Base-by-base conservation (phyloP, 2,329 filamentous ascomycete genomes). In the Penicillium crustosum region DNA sequence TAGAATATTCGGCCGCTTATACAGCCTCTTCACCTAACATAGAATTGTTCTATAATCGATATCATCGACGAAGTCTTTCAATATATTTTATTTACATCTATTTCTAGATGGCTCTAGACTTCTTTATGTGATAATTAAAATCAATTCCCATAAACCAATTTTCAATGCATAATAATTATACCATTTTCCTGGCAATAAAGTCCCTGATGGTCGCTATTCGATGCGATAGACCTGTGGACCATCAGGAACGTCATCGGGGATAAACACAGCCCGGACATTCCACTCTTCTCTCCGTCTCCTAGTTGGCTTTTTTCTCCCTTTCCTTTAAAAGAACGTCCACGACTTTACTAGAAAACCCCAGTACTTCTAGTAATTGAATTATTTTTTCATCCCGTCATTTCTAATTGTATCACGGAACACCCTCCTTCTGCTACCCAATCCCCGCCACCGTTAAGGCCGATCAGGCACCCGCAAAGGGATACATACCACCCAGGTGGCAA, bases 211-310 rank as follows among this genome's bases (percentile, higher is more conserved):
- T 33, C 12, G 12, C 12, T 33, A 33, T 33, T 33, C 6, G 12
- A 13, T 33, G 29, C 29, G 31, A 33, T 15, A 33, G 31, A 31
- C 25, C 5, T 6, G 25, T 25, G 25, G 25, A 58, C 44, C 41
- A 39, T 56, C 55, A 60, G 51, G 53, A 67, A 71, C 67, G 66
- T 68, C 68, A 70, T 71, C 64, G 60, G 61, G 49, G 56, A 66
- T 66, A 59, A 64, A 63, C 62, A 63, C 61, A 61, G 60, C 55
- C 62, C 55, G 50, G 38, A 36, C 62, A 67, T 67, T 67, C 63
- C 66, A 62, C 60, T 50, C 54, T 49, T 49, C 27, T 53, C 43
- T 47, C 39, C 43, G 39, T 59, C 49, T 52, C 44, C 10, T 31
- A 12, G 29, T 57, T 39, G 6, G 5, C 31, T 21, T 31, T 39